A percentile compares a stretch with the other conserved stretches of the same genome.
phyloP scores from a whole-genome alignment of 2,329 filamentous ascomycete genomes.

The Botrytis sinoallii region DNA sequence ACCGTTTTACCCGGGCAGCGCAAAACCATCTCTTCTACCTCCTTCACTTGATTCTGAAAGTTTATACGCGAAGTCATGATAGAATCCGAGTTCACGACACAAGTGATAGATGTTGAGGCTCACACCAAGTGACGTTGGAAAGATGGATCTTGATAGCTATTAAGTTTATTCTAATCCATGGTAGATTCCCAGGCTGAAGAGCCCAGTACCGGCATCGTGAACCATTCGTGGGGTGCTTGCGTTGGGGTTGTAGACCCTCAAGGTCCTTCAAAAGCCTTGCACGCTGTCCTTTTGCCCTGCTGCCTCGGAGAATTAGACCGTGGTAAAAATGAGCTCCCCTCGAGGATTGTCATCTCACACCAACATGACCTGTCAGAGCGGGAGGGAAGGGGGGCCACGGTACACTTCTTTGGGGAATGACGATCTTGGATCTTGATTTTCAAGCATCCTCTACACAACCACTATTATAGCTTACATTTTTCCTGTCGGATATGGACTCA shows the following conservation, averaged over 20 bases:
- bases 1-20: slow-evolving; percentile 16
- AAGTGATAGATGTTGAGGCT: slow-evolving; percentile 12
- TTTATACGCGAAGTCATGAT: background rate
- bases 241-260: slow-evolving; percentile 28
- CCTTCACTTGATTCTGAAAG: background rate
- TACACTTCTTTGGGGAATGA: slow-evolving; percentile 22
- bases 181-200: slow-evolving; percentile 18
- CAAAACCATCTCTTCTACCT: background rate
- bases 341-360: slow-evolving; percentile 28
- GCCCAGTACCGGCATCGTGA: slow-evolving; percentile 31
- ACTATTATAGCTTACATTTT: background rate
- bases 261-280: slow-evolving; percentile 22
- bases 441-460: slow-evolving; percentile 3
- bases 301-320: slow-evolving; percentile 27
- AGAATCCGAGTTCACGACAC: background rate
- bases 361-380: slow-evolving; percentile 29
- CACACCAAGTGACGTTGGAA: slow-evolving; percentile 19
- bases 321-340: slow-evolving; percentile 31
- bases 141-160: slow-evolving; percentile 18
- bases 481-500: background rate
- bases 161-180: slow-evolving; percentile 31
- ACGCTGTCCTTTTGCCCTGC: slow-evolving; percentile 18
- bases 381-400: slow-evolving; percentile 24
- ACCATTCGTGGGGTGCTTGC: slow-evolving; percentile 32
- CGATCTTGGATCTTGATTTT: slow-evolving; percentile 26